Evolutionary conservation across 2,329 filamentous ascomycete species (phyloP).

Genomic region (Aspergillus felis): DNA sequence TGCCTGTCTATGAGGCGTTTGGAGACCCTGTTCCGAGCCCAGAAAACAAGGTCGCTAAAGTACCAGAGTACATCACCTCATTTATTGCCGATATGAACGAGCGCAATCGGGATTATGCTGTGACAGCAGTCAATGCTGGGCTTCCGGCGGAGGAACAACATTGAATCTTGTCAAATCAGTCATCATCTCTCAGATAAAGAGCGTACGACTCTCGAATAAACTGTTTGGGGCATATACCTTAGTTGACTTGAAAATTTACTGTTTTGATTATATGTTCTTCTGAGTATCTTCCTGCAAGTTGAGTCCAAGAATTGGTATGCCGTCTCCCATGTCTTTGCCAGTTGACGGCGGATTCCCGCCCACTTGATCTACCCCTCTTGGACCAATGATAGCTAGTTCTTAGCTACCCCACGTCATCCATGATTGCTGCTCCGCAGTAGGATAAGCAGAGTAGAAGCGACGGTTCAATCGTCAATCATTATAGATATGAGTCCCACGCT

Average conservation of each 20-base stretch:
- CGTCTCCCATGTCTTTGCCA: background rate
- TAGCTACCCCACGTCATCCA: background rate
- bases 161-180: conserved; percentile 5
- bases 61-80: conserved; percentile 60
- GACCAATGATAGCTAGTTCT: too few species aligned
- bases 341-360: background rate
- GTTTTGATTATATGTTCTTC: background rate
- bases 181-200: background rate
- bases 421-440: background rate
- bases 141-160: conserved; percentile 30
- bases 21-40: conserved; percentile 60
- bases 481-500: background rate
- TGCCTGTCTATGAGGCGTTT: conserved; percentile 60
- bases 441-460: background rate
- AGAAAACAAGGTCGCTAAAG: conserved; percentile 55
- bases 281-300: background rate
- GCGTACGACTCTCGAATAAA: background rate
- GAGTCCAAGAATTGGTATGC: background rate
- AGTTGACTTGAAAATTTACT: background rate
- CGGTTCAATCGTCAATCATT: background rate
- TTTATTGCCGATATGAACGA: conserved; percentile 51
- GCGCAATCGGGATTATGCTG: conserved; percentile 41
- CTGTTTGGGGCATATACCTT: background rate
- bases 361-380: background rate
- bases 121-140: conserved; percentile 24